Conservation (phyloP, 331 rosid species). For the Saraca asoca region DNA sequence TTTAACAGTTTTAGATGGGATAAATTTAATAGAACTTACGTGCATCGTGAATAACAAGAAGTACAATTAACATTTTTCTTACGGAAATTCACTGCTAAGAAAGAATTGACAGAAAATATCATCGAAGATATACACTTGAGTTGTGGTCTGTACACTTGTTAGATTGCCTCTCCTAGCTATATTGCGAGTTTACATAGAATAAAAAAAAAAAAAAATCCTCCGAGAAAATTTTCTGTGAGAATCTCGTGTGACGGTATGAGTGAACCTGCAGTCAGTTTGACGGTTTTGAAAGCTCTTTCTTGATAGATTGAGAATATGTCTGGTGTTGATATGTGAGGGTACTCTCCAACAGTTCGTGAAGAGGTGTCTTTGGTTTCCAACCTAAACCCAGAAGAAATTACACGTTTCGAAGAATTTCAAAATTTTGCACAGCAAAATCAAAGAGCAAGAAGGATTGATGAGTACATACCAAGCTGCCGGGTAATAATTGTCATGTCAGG, state of each 20-base stretch:
- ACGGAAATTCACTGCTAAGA: too few relatives aligned
- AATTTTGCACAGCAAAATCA: conserved; percentile 17
- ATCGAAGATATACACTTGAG: conserved; percentile 34
- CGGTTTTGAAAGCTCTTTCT: conserved; percentile 60
- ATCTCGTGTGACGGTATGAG: too few relatives aligned
- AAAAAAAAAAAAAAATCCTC: not conserved
- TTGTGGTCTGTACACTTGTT: conserved; percentile 35
- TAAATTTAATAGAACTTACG: too few relatives aligned
- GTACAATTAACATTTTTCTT: too few relatives aligned
- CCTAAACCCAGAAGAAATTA: conserved; percentile 40
- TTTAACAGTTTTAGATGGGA: too few relatives aligned
- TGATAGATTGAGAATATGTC: conserved; percentile 72
- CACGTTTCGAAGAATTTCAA: conserved; percentile 9
- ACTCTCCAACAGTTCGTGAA: conserved; percentile 68
- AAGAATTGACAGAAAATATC: conserved; percentile 26
- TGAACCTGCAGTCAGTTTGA: conserved; percentile 19
- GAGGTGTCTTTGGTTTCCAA: conserved; percentile 80
- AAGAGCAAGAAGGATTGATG: not conserved
- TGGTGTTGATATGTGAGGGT: conserved; percentile 82
- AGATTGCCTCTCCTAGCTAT: conserved; percentile 22
- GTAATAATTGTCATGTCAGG: conserved; percentile 85
- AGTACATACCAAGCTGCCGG: conserved; percentile 72
- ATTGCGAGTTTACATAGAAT: conserved; percentile 14
- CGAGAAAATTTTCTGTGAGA: not conserved
- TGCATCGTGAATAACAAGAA: too few relatives aligned